Conservation (phyloP, 768 basidiomycete genomes). For the Tulasnella sp. region DNA sequence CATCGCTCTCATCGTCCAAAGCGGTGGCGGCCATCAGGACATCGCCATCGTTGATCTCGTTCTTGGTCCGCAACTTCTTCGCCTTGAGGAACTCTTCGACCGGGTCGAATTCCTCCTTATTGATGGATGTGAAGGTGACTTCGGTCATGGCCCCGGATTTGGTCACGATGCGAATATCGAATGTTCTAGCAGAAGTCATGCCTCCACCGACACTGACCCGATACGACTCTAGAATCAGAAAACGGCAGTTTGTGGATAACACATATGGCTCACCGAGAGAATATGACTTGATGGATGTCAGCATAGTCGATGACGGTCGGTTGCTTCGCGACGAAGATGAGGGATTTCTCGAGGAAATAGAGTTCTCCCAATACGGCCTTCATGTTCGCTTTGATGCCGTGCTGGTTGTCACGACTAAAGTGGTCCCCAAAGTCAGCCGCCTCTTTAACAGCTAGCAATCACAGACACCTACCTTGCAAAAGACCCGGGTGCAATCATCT, state of each 20-base stretch:
- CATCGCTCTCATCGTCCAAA: conserved; percentile 63
- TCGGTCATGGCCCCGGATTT: conserved; percentile 60
- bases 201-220: conserved; percentile 62
- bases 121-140: conserved; percentile 83
- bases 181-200: conserved; percentile 80
- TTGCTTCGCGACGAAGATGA: conserved; percentile 96
- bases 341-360: conserved; percentile 94
- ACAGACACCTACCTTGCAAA: conserved; percentile 6
- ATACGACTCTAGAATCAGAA: not conserved
- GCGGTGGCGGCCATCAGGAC: conserved; percentile 53
- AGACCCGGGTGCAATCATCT: conserved; percentile 56
- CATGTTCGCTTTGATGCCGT: conserved; percentile 94
- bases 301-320: conserved; percentile 82
- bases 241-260: not conserved
- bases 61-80: conserved; percentile 90
- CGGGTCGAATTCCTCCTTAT: conserved; percentile 87
- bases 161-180: conserved; percentile 83
- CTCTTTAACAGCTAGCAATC: not conserved
- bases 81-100: conserved; percentile 77
- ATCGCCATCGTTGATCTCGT: conserved; percentile 83
- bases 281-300: conserved; percentile 82
- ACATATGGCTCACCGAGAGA: conserved; percentile 49
- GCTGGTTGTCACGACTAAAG: conserved; percentile 71
- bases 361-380: conserved; percentile 96
- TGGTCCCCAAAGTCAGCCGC: not conserved